These are phyloP conservation scores for Coniochaeta hoffmannii DNA, from an alignment of 2,329 filamentous ascomycete species.

Conservation along the genomic window DNA sequence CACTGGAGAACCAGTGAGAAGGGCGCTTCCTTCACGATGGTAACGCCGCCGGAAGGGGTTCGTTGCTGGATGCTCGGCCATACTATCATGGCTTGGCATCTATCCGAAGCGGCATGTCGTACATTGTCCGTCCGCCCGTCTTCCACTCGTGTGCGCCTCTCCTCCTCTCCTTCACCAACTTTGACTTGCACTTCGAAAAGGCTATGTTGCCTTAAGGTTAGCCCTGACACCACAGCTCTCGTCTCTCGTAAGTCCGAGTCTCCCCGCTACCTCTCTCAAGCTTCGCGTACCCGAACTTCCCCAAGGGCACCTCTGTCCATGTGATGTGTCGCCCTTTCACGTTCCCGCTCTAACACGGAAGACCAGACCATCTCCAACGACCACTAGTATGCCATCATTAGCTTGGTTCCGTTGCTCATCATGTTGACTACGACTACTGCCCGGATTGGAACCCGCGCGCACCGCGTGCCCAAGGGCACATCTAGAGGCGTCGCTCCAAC, in stretches of 20 bases:
- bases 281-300: too few species aligned
- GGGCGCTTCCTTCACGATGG: not conserved
- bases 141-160: not conserved
- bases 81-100: not conserved
- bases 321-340: too few species aligned
- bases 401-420: conserved; percentile 9
- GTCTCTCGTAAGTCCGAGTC: not conserved
- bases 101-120: not conserved
- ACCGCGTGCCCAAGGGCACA: conserved; percentile 11
- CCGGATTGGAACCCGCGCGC: conserved; percentile 19
- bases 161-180: not conserved
- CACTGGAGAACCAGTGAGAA: not conserved
- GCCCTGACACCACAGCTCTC: not conserved
- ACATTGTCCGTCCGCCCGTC: not conserved
- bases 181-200: not conserved
- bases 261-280: not conserved
- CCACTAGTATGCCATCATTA: conserved; percentile 9
- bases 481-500: conserved; percentile 8
- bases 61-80: not conserved
- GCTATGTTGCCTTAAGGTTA: not conserved
- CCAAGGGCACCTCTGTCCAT: too few species aligned
- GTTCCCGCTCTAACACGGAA: not conserved
- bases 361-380: not conserved
- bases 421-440: conserved; percentile 25
- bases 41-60: not conserved